Evolutionary conservation across 352 stramenopile genomes (phyloP).

Genomic region (Elongisporangium undulatum): DNA sequence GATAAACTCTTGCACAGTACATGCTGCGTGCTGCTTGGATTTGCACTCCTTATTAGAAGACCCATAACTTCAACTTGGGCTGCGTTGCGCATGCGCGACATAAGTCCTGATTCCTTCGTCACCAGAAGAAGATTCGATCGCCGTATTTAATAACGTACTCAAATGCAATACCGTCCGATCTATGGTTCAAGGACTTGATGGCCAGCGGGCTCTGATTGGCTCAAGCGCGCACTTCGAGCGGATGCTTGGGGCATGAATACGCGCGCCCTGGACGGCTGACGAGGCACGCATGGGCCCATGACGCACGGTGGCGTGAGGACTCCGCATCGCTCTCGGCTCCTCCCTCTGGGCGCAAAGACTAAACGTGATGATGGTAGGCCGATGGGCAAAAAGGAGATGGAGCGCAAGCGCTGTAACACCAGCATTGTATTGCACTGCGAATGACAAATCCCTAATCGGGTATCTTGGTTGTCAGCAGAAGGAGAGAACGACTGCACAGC

Average conservation of each 20-base stretch:
- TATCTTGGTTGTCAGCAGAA: neutral
- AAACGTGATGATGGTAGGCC: neutral
- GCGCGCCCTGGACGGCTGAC: neutral
- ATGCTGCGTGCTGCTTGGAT: too few relatives aligned
- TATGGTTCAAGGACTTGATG: neutral
- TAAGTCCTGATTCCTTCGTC: neutral
- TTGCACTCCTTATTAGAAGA: too few relatives aligned
- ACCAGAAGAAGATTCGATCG: neutral
- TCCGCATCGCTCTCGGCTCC: neutral
- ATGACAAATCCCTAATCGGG: neutral
- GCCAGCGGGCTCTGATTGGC: neutral
- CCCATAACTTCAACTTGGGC: too few relatives aligned
- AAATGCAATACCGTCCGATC: neutral
- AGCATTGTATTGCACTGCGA: neutral
- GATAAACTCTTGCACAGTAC: too few relatives aligned
- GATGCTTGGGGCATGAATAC: neutral
- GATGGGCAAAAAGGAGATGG: neutral
- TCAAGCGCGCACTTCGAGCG: neutral
- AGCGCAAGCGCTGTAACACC: neutral
- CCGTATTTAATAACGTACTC: neutral
- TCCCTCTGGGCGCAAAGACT: neutral
- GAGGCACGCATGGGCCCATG: neutral
- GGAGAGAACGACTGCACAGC: neutral
- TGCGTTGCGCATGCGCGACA: neutral
- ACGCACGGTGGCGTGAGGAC: neutral